Conservation (phyloP, 495 filamentous ascomycete species). For the Hypomontagnella submonticulosa region DNA sequence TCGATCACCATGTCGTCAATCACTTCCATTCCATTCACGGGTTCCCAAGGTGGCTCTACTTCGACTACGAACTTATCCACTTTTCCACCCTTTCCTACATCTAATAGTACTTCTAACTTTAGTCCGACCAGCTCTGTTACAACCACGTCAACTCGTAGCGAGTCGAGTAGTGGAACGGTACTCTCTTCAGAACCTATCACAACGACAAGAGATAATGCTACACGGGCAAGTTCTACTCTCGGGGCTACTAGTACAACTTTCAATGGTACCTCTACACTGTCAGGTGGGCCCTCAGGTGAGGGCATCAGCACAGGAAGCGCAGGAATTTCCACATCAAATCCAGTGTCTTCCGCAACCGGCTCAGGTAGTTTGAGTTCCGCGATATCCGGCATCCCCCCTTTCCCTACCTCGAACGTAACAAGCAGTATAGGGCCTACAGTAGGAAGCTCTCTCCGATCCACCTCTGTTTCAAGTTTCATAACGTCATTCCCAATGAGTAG, state of each 20-base stretch:
- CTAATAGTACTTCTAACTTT: slow-evolving; percentile 14
- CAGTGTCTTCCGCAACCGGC: neutral
- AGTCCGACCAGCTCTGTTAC: neutral
- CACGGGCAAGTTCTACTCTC: slow-evolving; percentile 7
- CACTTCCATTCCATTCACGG: slow-evolving; percentile 7
- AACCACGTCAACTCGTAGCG: slow-evolving; percentile 6
- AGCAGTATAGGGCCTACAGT: slow-evolving; percentile 11
- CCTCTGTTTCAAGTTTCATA: slow-evolving; percentile 18
- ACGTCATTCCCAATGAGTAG: slow-evolving; percentile 19
- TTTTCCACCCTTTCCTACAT: slow-evolving; percentile 3
- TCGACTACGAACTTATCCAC: slow-evolving; percentile 9
- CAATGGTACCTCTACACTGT: slow-evolving; percentile 11
- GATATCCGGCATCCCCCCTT: slow-evolving; percentile 13
- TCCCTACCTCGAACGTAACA: slow-evolving; percentile 26
- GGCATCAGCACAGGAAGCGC: slow-evolving; percentile 3
- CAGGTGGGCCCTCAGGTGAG: slow-evolving; percentile 16
- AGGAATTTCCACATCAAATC: neutral
- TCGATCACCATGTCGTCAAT: neutral
- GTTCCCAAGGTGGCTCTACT: slow-evolving; percentile 1
- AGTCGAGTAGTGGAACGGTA: slow-evolving; percentile 3
- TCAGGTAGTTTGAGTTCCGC: slow-evolving; percentile 2
- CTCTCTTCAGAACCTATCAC: neutral
- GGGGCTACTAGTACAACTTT: slow-evolving; percentile 3
- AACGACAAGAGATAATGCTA: slow-evolving; percentile 2
- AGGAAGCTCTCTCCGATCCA: slow-evolving; percentile 11